A percentile compares a stretch with the other conserved stretches of the same genome.
phyloP scores from a whole-genome alignment of 345 rosid species.

The Heritiera littoralis region DNA sequence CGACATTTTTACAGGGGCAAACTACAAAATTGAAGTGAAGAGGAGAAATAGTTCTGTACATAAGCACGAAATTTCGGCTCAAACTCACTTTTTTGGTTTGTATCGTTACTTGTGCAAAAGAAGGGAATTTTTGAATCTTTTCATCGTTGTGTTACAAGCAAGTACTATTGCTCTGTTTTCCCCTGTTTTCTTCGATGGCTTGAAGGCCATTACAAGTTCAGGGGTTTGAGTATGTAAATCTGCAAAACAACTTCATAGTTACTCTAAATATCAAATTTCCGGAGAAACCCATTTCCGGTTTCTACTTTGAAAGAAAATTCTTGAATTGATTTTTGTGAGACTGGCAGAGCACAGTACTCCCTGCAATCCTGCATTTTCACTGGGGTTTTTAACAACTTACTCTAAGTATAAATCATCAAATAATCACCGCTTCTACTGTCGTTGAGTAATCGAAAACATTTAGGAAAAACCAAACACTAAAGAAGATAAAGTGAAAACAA shows the following conservation, averaged over 20 bases:
- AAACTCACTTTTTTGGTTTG: background rate
- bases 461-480: too few species aligned
- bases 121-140: background rate
- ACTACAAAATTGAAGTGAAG: background rate
- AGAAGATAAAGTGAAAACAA: background rate
- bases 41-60: accelerated
- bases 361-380: background rate
- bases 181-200: background rate
- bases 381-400: too few species aligned
- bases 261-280: background rate
- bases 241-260: background rate
- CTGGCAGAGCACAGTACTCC: background rate
- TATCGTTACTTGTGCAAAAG: background rate
- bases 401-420: too few species aligned
- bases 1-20: background rate
- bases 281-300: background rate
- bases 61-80: too few species aligned
- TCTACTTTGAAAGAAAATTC: background rate
- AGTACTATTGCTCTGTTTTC: background rate
- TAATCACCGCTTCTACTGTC: too few species aligned
- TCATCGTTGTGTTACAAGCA: background rate
- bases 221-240: background rate
- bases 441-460: too few species aligned
- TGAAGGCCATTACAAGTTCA: background rate
- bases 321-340: background rate